These are phyloP conservation scores for Picochlorum sp. DNA, from an alignment of 139 green algal genomes.

Conservation along the genomic window DNA sequence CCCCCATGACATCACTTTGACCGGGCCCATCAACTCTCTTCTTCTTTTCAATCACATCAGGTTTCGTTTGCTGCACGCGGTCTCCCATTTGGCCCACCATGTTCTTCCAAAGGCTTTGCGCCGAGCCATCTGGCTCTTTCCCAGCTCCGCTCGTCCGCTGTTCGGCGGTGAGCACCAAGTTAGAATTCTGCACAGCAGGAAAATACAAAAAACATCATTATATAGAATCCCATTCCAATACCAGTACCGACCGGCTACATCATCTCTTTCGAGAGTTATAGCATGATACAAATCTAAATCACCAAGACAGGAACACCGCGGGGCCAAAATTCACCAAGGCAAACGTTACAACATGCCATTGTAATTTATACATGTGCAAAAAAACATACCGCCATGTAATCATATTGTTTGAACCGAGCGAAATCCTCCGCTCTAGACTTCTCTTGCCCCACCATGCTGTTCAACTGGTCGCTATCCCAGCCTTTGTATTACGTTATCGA, in stretches of 20 bases:
- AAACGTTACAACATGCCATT: too few species aligned
- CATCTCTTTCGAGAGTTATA: too few species aligned
- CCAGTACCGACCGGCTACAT: too few species aligned
- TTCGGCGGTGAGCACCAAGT: constrained; percentile 88
- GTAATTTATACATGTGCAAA: background rate
- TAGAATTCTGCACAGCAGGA: constrained; percentile 72
- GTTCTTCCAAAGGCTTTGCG: constrained; percentile 71
- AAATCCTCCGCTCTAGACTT: constrained; percentile 35
- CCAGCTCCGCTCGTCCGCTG: constrained; percentile 54
- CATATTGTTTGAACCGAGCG: constrained; percentile 90
- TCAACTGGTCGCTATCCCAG: too few species aligned
- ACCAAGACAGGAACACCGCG: too few species aligned
- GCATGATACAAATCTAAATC: too few species aligned
- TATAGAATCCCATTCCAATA: background rate
- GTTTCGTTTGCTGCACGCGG: constrained; percentile 43
- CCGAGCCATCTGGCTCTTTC: constrained; percentile 80
- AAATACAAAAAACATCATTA: background rate
- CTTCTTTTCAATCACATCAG: constrained; percentile 52
- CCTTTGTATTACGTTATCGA: too few species aligned
- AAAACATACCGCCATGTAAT: constrained; percentile 79
- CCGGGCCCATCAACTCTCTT: constrained; percentile 49
- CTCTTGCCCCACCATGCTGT: background rate
- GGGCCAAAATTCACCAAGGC: too few species aligned
- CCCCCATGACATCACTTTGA: constrained; percentile 21
- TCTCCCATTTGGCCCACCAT: constrained; percentile 88